A percentile compares a stretch with the other conserved stretches of the same genome.
These are phyloP conservation scores for Pseudogymnoascus verrucosus DNA, from an alignment of 2,329 filamentous ascomycete species.

Conservation along the genomic window DNA sequence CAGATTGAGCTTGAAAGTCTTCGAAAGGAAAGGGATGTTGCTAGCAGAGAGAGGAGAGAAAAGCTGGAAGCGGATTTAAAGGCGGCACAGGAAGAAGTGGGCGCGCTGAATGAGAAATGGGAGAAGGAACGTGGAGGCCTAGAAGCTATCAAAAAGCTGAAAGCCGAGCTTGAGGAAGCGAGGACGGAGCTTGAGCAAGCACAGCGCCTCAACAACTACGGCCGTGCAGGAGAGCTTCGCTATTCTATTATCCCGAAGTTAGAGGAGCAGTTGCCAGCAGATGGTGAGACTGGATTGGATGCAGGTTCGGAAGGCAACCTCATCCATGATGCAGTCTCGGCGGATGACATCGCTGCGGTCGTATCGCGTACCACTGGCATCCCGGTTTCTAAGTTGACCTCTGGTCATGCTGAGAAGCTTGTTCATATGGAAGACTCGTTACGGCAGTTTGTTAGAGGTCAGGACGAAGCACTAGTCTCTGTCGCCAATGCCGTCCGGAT, in stretches of 20 bases:
- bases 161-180: constrained; percentile 81
- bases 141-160: constrained; percentile 75
- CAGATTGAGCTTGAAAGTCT: constrained; percentile 95
- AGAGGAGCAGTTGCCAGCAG: constrained; percentile 70
- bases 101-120: constrained; percentile 74
- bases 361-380: constrained; percentile 90
- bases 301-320: constrained; percentile 44
- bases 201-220: constrained; percentile 82
- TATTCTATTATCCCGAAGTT: constrained; percentile 81
- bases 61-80: constrained; percentile 74
- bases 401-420: constrained; percentile 88
- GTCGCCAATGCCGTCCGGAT: constrained; percentile 90
- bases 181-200: constrained; percentile 80
- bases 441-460: constrained; percentile 75
- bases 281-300: constrained; percentile 41
- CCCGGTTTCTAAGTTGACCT: constrained; percentile 83
- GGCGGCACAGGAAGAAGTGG: constrained; percentile 66
- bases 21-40: constrained; percentile 85
- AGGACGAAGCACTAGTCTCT: constrained; percentile 86
- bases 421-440: constrained; percentile 93
- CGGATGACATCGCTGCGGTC: constrained; percentile 88
- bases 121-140: constrained; percentile 83
- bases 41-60: constrained; percentile 78
- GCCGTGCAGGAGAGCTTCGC: constrained; percentile 77
- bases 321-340: constrained; percentile 88